These are phyloP conservation scores for Kodamaea restingae DNA, from an alignment of 805 yeast species.

Conservation along the genomic window DNA sequence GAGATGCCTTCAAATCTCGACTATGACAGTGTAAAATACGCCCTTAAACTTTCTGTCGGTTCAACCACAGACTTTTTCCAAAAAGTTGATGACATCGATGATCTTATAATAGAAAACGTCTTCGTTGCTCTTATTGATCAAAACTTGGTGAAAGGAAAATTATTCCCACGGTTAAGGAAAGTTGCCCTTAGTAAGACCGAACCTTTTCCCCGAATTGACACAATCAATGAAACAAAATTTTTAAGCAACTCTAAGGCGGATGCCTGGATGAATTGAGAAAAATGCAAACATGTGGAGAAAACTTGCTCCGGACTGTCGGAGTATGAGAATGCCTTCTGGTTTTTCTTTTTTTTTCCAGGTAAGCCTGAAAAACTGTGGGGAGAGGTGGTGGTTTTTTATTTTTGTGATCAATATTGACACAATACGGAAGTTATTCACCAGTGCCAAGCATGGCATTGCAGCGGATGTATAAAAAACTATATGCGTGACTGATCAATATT, in stretches of 20 bases:
- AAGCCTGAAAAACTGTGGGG: not conserved
- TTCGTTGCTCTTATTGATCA: slow-evolving; percentile 50
- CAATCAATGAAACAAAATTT: slow-evolving; percentile 17
- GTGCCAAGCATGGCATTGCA: not conserved
- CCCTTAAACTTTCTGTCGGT: slow-evolving; percentile 16
- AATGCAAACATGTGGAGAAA: slow-evolving; percentile 1
- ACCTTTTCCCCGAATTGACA: slow-evolving; percentile 35
- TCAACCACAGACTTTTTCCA: slow-evolving; percentile 5
- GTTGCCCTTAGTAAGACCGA: slow-evolving; percentile 41
- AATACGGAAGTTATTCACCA: not conserved
- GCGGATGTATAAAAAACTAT: not conserved
- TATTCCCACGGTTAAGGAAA: slow-evolving; percentile 37
- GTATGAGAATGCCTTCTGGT: slow-evolving; percentile 2
- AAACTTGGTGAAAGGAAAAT: slow-evolving; percentile 50
- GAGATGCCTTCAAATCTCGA: slow-evolving; percentile 25
- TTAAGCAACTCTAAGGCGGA: slow-evolving; percentile 9
- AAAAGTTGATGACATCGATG: slow-evolving; percentile 21
- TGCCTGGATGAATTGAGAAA: slow-evolving; percentile 13
- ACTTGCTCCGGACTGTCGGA: slow-evolving; percentile 1
- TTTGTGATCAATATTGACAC: slow-evolving; percentile 4
- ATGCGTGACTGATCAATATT: not conserved
- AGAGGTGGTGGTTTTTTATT: not conserved
- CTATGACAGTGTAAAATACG: slow-evolving; percentile 25
- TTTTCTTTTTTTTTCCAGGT: slow-evolving; percentile 1
- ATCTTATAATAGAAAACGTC: slow-evolving; percentile 46